Evolutionary conservation across 305 asterid genomes (phyloP), one percentile per base, ranked within the genome.

Genomic region (Fraxinus sp.): DNA sequence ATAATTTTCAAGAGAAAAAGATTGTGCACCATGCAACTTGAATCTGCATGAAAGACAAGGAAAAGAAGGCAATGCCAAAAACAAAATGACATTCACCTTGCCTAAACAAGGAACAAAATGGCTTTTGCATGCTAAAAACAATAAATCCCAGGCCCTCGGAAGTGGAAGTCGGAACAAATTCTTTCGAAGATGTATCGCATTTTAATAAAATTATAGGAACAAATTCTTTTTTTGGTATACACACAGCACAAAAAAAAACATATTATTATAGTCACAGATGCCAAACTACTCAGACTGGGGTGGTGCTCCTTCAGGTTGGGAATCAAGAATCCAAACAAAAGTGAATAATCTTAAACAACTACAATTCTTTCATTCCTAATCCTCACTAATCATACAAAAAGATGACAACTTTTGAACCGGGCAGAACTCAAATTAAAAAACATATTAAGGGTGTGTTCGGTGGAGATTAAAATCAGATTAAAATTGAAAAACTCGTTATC

Each of bases 301-400:
- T 28, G 32, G 32, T 28, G 32, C 32, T 28, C 32, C 32, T 28
- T 28, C 32, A 28, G 1, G 32, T 28, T 28, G 32, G 32, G 32
- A 28, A 46, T 46, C 88, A 78, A 84, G 88, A 87, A 84, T 89
- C 41, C 22, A 30, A 1, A 28, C 35, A 82, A 83, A 85, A 81
- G 80, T 70, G 85, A 64, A 28, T 77, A 83, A 81, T 84, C 78
- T 83, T 73, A 71, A 37, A 62, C 83, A 82, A 81, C 78, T 55
- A 86, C 33, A 82, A 44, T 80, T 26, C 85, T 70, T 79, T 81
- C 33, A 82, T 81, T 79, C 71, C 64, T 59, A 55, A 70, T 70
- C 41, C 30, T 28, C 75, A 66, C 33, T 70, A 14, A 30, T 13
- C 39, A 70, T 14, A 70, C 39, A 70, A 30, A 70, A 30, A 14